Percentiles rank a stretch among this genome's conserved stretches.
phyloP scores from a whole-genome alignment of 176 grass and related monocot species.

The Rhynchospora breviuscula region DNA sequence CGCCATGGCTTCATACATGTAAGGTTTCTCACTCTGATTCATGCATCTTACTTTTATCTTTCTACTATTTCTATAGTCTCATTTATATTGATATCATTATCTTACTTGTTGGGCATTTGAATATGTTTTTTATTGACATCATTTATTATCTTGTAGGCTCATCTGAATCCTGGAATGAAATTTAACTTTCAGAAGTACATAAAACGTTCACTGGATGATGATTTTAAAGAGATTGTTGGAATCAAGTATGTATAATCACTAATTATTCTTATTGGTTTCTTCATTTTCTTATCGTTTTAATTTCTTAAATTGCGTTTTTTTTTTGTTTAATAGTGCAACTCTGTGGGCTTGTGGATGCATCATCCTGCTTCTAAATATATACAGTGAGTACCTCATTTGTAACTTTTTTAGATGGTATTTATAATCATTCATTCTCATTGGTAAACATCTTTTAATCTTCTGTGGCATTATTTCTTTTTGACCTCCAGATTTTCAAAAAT shows the following conservation, averaged over 20 bases:
- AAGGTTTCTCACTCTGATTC: slow-evolving; percentile 16
- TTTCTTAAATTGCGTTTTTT: slow-evolving; percentile 22
- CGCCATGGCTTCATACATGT: slow-evolving; percentile 83
- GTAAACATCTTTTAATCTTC: neutral
- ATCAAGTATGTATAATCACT: slow-evolving; percentile 52
- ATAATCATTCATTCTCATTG: neutral
- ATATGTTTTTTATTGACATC: neutral
- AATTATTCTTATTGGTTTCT: slow-evolving; percentile 2
- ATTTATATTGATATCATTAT: no score
- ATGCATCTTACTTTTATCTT: neutral
- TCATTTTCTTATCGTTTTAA: slow-evolving; percentile 2
- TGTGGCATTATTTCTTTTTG: neutral
- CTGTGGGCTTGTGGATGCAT: slow-evolving; percentile 74
- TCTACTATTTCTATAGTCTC: no score
- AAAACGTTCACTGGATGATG: slow-evolving; percentile 76
- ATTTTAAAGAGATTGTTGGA: slow-evolving; percentile 83
- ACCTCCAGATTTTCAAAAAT: slow-evolving; percentile 51
- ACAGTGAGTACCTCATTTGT: slow-evolving; percentile 47
- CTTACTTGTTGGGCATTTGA: no score
- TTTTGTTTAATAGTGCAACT: slow-evolving; percentile 42
- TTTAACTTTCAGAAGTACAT: slow-evolving; percentile 92
- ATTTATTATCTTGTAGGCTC: slow-evolving; percentile 38
- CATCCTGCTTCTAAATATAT: slow-evolving; percentile 76
- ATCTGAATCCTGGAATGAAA: slow-evolving; percentile 61
- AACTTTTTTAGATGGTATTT: neutral